A percentile compares a stretch with the other conserved stretches of the same genome.
Evolutionary conservation across 331 rosid species (phyloP).

Genomic region (Pyracantha coccinea): DNA sequence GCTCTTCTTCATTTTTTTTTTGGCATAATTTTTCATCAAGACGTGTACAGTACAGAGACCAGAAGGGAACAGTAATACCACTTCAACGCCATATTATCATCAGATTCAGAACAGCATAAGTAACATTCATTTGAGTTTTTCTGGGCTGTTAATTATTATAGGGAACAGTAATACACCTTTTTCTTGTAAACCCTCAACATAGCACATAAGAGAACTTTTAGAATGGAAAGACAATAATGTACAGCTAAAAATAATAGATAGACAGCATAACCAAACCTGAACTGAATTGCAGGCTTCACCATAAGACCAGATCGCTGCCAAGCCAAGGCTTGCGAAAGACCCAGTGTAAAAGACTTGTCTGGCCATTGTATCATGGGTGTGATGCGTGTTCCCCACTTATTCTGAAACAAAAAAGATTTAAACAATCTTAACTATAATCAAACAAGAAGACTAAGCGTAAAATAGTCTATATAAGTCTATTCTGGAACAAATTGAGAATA

Average conservation of each 20-base stretch:
- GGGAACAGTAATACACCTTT: not conserved
- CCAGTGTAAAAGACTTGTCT: constrained; percentile 81
- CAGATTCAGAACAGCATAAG: not conserved
- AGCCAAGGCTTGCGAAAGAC: constrained; percentile 84
- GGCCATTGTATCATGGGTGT: constrained; percentile 95
- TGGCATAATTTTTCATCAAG: not conserved
- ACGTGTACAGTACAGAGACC: not conserved
- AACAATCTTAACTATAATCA: constrained; percentile 15
- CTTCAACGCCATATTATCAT: not conserved
- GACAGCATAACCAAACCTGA: constrained; percentile 47
- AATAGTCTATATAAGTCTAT: not conserved
- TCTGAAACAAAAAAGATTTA: constrained; percentile 34
- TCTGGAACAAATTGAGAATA: not conserved
- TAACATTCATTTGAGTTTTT: not conserved
- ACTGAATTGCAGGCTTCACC: constrained; percentile 82
- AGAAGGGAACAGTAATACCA: not conserved
- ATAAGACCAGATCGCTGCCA: constrained; percentile 97
- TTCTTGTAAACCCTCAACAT: not conserved
- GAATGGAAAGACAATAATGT: not conserved
- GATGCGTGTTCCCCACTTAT: constrained; percentile 87
- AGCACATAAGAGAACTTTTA: not conserved
- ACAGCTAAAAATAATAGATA: not conserved
- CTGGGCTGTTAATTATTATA: not conserved
- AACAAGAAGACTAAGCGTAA: not conserved
- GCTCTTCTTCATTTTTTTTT: not conserved